Conservation (phyloP, 129 eudicot species). For the Centella asiatica region DNA sequence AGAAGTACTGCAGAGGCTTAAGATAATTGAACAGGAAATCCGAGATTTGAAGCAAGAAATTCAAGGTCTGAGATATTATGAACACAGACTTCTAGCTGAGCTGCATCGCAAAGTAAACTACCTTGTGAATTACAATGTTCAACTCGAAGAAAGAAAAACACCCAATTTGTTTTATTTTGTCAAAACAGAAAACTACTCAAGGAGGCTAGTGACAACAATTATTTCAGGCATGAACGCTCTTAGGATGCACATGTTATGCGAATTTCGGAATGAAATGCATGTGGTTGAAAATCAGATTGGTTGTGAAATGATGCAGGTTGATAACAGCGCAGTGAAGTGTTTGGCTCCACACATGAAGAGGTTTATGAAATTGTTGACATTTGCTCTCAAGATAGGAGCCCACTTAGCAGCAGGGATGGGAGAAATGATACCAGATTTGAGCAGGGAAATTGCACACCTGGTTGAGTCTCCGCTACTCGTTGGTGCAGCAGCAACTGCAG, state of each 20-base stretch:
- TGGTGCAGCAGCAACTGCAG: conserved; percentile 68
- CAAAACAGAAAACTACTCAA: conserved; percentile 65
- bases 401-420: conserved; percentile 95
- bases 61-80: conserved; percentile 87
- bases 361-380: conserved; percentile 78
- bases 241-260: conserved; percentile 80
- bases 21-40: conserved; percentile 80
- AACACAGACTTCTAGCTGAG: conserved; percentile 69
- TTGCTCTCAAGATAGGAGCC: conserved; percentile 90
- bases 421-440: conserved; percentile 84
- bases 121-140: conserved; percentile 62
- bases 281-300: conserved; percentile 88
- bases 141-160: conserved; percentile 79
- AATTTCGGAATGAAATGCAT: conserved; percentile 74
- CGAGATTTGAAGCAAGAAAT: conserved; percentile 85
- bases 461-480: conserved; percentile 47
- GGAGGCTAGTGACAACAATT: conserved; percentile 64
- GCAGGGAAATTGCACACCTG: conserved; percentile 73
- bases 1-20: conserved; percentile 66
- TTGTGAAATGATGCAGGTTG: conserved; percentile 79
- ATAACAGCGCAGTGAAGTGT: conserved; percentile 51
- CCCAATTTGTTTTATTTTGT: conserved; percentile 93
- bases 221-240: conserved; percentile 79
- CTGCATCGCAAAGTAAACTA: conserved; percentile 68
- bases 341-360: conserved; percentile 83